phyloP scores from a whole-genome alignment of 345 rosid genomes.

The Syzygium aromaticum region DNA sequence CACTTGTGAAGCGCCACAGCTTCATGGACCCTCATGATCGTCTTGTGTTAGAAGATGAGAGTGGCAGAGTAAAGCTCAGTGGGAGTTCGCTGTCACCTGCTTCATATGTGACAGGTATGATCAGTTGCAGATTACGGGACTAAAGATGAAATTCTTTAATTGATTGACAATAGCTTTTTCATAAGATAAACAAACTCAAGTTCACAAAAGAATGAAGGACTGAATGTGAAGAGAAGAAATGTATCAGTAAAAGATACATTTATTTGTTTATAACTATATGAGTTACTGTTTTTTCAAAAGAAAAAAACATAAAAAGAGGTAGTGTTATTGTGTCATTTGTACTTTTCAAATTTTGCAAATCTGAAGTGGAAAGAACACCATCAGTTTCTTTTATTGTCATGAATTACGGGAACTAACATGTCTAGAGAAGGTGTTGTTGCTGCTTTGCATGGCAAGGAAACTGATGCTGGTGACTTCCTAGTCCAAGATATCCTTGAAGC shows the following conservation, averaged over 20 bases:
- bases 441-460: conserved; percentile 85
- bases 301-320: background rate
- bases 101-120: conserved; percentile 68
- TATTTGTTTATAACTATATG: background rate
- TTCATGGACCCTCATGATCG: conserved; percentile 78
- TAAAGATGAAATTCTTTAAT: background rate
- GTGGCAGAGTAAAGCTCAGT: conserved; percentile 83
- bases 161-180: background rate
- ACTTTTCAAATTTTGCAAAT: background rate
- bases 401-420: conserved; percentile 5
- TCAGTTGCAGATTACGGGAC: background rate
- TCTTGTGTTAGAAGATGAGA: conserved; percentile 87
- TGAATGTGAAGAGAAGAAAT: background rate
- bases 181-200: background rate
- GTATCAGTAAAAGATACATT: background rate
- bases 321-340: background rate
- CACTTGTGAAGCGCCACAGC: conserved; percentile 76
- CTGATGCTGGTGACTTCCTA: conserved; percentile 65
- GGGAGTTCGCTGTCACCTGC: conserved; percentile 57
- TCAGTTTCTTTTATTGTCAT: background rate
- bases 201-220: background rate
- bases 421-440: conserved; percentile 60
- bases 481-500: conserved; percentile 88
- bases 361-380: background rate
- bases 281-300: background rate